Evolutionary conservation across 2,329 filamentous ascomycete genomes (phyloP), one percentile per base, ranked within the genome.

Genomic region (Sporothrix curviconia): DNA sequence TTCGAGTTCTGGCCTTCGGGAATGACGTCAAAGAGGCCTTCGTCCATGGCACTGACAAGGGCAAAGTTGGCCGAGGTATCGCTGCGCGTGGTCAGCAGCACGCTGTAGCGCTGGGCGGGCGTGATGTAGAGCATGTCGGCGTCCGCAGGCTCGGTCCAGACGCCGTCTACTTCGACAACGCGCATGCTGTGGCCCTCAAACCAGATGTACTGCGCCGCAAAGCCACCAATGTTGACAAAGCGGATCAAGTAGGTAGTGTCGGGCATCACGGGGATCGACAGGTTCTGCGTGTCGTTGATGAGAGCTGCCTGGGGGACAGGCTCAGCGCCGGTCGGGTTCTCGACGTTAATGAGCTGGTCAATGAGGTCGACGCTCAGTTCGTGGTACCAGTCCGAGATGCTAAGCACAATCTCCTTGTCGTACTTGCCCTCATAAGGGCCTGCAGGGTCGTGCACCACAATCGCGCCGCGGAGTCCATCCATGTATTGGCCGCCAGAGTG

Each of bases 171-270:
- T 67, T 90, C 87, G 28, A 90, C 78, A 53, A 90, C 82, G 24
- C 75, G 78, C 73, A 90, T 83, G 17, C 78, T 83, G 63, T 86
- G 83, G 11, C 78, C 82, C 66, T 86, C 83, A 55, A 86, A 80
- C 83, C 83, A 86, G 32, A 86, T 65, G 60, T 85, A 84, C 62
- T 85, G 81, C 4, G 78, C 78, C 0, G 82, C 81, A 71, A 90
- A 91, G 11, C 86, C 87, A 7, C 84, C 87, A 19, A 90, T 80
- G 63, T 90, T 90, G 63, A 89, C 76, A 56, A 91, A 74, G 39
- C 84, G 84, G 62, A 92, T 78, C 3, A 90, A 73, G 56, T 92
- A 92, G 0, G 85, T 92, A 65, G 81, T 89, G 1, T 79, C 79
- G 0, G 87, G 83, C 61, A 83, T 64, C 3, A 91, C 79, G 0